Percentiles rank a stretch among this genome's conserved stretches.
Evolutionary conservation across 768 basidiomycete genomes (phyloP).

Genomic region (Boletus vinaceobasis): DNA sequence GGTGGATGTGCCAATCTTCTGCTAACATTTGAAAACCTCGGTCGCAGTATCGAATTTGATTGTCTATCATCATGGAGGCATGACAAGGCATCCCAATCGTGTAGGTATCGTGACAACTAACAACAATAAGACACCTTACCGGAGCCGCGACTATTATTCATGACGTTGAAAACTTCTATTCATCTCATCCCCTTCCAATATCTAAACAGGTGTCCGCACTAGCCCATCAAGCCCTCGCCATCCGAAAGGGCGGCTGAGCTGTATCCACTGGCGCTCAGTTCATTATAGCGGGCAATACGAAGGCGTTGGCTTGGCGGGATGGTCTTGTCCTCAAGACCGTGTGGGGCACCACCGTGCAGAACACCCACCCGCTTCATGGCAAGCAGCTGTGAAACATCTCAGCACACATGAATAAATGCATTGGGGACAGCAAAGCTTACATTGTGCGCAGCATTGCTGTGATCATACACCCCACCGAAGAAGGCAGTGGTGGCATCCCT

Average conservation of each 20-base stretch:
- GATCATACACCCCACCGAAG: conserved; percentile 89
- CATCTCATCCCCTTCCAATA: not conserved
- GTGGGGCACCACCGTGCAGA: conserved; percentile 49
- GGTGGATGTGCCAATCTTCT: too few species aligned
- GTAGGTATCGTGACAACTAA: conserved; percentile 12
- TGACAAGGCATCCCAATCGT: conserved; percentile 10
- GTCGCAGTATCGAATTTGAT: not conserved
- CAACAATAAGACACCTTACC: not conserved
- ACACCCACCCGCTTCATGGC: conserved; percentile 58
- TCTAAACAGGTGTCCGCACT: not conserved
- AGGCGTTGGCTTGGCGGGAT: conserved; percentile 74
- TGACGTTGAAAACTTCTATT: conserved; percentile 7
- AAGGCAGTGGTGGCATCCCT: conserved; percentile 92
- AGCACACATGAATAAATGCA: not conserved
- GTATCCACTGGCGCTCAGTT: conserved; percentile 46
- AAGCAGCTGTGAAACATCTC: conserved; percentile 19
- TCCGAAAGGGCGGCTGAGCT: conserved; percentile 58
- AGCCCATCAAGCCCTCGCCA: conserved; percentile 50
- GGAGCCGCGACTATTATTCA: conserved; percentile 1
- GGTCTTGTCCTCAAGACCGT: conserved; percentile 55
- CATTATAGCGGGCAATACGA: conserved; percentile 63
- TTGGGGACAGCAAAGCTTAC: conserved; percentile 34
- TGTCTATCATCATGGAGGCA: conserved; percentile 4
- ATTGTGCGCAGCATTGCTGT: conserved; percentile 86
- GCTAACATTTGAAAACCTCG: not conserved